phyloP scores from a whole-genome alignment of 352 stramenopile genomes.

The Globisporangium polare region DNA sequence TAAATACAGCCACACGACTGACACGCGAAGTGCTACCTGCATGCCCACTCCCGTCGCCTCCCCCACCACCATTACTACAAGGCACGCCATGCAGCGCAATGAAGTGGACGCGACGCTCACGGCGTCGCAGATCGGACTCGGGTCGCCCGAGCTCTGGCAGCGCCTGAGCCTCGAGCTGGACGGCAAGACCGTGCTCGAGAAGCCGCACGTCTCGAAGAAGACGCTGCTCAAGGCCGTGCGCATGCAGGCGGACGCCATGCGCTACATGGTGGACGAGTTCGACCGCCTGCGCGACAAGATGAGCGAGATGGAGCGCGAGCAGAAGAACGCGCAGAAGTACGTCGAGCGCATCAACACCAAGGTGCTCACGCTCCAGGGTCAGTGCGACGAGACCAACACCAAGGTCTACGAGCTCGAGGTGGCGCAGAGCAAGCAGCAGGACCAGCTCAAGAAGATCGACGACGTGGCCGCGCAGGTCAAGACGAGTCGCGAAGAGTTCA shows the following conservation, averaged over 20 bases:
- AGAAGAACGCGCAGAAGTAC: slow-evolving; percentile 71
- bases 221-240: slow-evolving; percentile 77
- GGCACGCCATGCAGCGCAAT: slow-evolving; percentile 69
- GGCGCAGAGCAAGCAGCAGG: slow-evolving; percentile 47
- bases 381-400: slow-evolving; percentile 62
- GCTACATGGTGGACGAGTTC: slow-evolving; percentile 80
- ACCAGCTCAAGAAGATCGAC: slow-evolving; percentile 75
- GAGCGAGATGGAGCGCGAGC: slow-evolving; percentile 70
- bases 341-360: slow-evolving; percentile 77
- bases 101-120: slow-evolving; percentile 66
- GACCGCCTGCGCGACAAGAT: slow-evolving; percentile 77
- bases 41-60: too few species aligned
- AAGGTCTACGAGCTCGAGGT: slow-evolving; percentile 67
- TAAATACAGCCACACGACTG: background rate
- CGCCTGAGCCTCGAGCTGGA: slow-evolving; percentile 75
- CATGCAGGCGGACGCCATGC: slow-evolving; percentile 83
- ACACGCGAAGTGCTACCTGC: too few species aligned
- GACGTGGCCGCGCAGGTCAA: slow-evolving; percentile 48
- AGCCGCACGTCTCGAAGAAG: slow-evolving; percentile 79
- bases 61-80: background rate
- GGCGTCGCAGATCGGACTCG: slow-evolving; percentile 50
- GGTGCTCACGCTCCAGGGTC: slow-evolving; percentile 65
- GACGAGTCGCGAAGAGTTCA: slow-evolving; percentile 50
- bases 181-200: slow-evolving; percentile 73
- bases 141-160: slow-evolving; percentile 76